Evolutionary conservation across 352 stramenopile species (phyloP).

Genomic region (Phytophthora lateralis): DNA sequence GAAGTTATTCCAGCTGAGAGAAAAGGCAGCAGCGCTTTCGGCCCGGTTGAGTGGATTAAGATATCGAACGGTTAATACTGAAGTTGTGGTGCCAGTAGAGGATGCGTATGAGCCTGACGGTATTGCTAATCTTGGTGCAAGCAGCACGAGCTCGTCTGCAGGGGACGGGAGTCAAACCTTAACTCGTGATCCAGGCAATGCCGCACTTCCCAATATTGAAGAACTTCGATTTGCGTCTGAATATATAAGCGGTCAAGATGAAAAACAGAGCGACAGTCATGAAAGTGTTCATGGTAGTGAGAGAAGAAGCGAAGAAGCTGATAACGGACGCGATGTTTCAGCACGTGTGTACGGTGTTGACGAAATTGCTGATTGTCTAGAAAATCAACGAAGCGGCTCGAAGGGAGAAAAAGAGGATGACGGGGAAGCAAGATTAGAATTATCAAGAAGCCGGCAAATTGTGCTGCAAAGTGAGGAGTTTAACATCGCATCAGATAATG

Average conservation of each 20-base stretch:
- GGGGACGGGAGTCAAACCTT: background rate
- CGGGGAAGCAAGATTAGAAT: background rate
- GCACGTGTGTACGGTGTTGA: background rate
- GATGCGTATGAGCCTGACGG: background rate
- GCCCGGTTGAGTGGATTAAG: conserved; percentile 26
- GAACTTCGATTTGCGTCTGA: background rate
- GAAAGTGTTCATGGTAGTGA: background rate
- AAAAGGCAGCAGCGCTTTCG: conserved; percentile 30
- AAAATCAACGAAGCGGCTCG: background rate
- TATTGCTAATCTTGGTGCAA: background rate
- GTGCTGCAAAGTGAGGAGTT: conserved; percentile 10
- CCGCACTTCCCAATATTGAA: background rate
- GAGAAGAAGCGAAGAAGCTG: background rate
- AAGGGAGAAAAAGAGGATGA: background rate
- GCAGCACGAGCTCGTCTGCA: background rate
- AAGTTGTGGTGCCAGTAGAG: background rate
- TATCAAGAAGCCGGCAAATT: conserved; percentile 2
- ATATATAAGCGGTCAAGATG: background rate
- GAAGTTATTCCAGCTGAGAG: conserved; percentile 35
- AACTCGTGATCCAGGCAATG: background rate
- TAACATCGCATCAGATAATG: background rate
- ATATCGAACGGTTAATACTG: conserved; percentile 6
- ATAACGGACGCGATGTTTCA: background rate
- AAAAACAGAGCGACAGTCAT: background rate
- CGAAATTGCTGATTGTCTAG: background rate